Conservation (phyloP, 2,329 filamentous ascomycete species). For the Pestalotiopsis sp. region DNA sequence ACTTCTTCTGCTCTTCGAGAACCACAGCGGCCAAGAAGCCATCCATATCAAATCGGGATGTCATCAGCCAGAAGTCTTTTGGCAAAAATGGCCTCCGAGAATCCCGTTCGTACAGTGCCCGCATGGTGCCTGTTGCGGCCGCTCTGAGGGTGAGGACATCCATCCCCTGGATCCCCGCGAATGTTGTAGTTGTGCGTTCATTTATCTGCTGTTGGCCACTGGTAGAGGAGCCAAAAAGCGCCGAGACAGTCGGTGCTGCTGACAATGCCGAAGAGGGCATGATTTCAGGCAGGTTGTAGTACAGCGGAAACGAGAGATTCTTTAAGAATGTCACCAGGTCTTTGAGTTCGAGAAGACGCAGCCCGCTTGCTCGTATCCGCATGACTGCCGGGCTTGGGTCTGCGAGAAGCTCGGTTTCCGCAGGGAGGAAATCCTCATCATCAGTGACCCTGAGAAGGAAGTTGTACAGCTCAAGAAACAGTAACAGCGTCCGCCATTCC, state of each 20-base stretch:
- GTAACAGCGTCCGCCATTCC: slow-evolving; percentile 85
- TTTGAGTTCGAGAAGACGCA: slow-evolving; percentile 71
- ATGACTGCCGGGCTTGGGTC: slow-evolving; percentile 42
- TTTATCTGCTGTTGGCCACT: slow-evolving; percentile 14
- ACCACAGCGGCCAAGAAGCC: slow-evolving; percentile 86
- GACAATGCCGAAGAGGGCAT: slow-evolving; percentile 28
- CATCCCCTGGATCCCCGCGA: slow-evolving; percentile 61
- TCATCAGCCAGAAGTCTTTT: slow-evolving; percentile 92
- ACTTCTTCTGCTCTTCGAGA: slow-evolving; percentile 79
- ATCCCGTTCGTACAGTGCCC: slow-evolving; percentile 90
- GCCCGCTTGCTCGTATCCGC: slow-evolving; percentile 61
- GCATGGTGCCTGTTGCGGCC: slow-evolving; percentile 77
- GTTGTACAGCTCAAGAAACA: slow-evolving; percentile 92
- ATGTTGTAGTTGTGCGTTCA: slow-evolving; percentile 23
- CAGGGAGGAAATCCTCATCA: slow-evolving; percentile 90
- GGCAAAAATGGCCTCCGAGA: slow-evolving; percentile 85
- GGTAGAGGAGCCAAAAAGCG: slow-evolving; percentile 15
- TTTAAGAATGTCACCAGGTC: slow-evolving; percentile 82
- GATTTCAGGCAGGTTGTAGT: slow-evolving; percentile 75
- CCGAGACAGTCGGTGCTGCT: slow-evolving; percentile 11
- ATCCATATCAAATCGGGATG: slow-evolving; percentile 80
- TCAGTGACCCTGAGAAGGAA: slow-evolving; percentile 93
- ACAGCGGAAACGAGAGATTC: slow-evolving; percentile 84
- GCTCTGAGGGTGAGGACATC: slow-evolving; percentile 76
- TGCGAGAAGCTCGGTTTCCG: slow-evolving; percentile 39